Evolutionary conservation across 2,329 filamentous ascomycete species (phyloP).

Genomic region (Didymella segeticola): DNA sequence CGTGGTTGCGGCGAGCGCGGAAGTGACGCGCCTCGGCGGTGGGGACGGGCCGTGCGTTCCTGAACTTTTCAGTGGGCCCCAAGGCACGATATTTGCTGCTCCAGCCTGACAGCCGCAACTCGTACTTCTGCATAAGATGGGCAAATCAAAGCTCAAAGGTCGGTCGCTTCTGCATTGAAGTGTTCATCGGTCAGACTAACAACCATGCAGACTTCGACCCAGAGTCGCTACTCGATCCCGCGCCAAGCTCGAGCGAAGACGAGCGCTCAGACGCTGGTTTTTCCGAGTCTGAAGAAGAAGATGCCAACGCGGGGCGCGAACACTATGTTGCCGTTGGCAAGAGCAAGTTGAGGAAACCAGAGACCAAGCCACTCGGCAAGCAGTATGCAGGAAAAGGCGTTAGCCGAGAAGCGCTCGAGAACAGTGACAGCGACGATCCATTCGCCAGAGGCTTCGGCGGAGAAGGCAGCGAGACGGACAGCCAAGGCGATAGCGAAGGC

Average conservation of each 20-base stretch:
- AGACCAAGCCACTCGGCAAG: constrained; percentile 72
- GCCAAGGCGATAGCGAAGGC: constrained; percentile 22
- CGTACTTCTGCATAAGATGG: constrained; percentile 25
- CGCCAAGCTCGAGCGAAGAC: constrained; percentile 62
- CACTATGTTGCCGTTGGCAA: constrained; percentile 87
- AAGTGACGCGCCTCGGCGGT: constrained; percentile 30
- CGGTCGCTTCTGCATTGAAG: neutral
- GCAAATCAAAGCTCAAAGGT: constrained; percentile 44
- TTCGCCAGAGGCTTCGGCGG: constrained; percentile 55
- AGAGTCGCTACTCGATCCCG: constrained; percentile 68
- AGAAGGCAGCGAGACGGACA: constrained; percentile 38
- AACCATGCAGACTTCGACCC: constrained; percentile 74
- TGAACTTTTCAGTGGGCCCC: constrained; percentile 42
- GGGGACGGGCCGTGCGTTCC: neutral
- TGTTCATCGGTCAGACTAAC: neutral
- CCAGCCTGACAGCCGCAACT: constrained; percentile 7
- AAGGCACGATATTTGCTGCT: constrained; percentile 26
- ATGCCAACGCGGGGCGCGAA: constrained; percentile 72
- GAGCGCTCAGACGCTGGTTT: constrained; percentile 60
- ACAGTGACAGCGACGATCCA: constrained; percentile 62
- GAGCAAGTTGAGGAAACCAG: constrained; percentile 80
- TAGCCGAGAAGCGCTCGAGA: constrained; percentile 68
- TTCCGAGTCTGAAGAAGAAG: constrained; percentile 41
- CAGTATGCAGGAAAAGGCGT: constrained; percentile 81
- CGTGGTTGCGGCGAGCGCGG: constrained; percentile 23